Percentiles rank a stretch among this genome's conserved stretches.
phyloP scores from a whole-genome alignment of 768 basidiomycete species.

The Auriscalpium microsporum region DNA sequence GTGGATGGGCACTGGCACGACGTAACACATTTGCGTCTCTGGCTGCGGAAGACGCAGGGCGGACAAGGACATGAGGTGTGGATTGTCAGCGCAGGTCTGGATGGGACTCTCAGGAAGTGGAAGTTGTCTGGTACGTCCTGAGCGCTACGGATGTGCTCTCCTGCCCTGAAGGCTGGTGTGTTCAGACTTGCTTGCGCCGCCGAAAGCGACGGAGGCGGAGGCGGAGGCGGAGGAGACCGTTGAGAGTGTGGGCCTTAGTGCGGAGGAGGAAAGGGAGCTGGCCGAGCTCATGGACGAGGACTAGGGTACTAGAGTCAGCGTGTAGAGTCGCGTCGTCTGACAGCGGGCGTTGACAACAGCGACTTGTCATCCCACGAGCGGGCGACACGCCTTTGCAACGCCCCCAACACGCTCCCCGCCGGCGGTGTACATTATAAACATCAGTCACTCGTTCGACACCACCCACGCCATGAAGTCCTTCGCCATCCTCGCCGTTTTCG shows the following conservation, averaged over 20 bases:
- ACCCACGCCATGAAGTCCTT: conserved; percentile 32
- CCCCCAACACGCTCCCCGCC: not conserved
- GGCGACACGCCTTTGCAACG: conserved; percentile 2
- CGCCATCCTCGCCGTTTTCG: conserved; percentile 36
- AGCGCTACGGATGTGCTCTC: not conserved
- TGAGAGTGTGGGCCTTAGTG: conserved; percentile 42
- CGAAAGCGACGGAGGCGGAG: not conserved
- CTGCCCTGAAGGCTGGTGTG: too few species aligned
- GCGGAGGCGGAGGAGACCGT: not conserved
- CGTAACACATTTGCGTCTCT: conserved; percentile 65
- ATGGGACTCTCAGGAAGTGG: conserved; percentile 86
- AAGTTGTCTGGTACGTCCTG: conserved; percentile 44
- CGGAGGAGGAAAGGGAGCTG: conserved; percentile 85
- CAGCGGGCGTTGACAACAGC: too few species aligned
- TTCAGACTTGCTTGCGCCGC: too few species aligned
- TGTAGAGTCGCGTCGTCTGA: too few species aligned
- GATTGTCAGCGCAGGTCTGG: conserved; percentile 78
- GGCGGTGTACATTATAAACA: too few species aligned
- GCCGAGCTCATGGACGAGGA: conserved; percentile 60
- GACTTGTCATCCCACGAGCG: too few species aligned
- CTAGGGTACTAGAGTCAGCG: too few species aligned
- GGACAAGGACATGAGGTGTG: conserved; percentile 58
- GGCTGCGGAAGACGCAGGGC: conserved; percentile 49
- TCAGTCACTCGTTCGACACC: not conserved
- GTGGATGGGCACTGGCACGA: conserved; percentile 90